phyloP scores from a whole-genome alignment of 2,329 filamentous ascomycete genomes.

The Phaeosphaeria sp. region DNA sequence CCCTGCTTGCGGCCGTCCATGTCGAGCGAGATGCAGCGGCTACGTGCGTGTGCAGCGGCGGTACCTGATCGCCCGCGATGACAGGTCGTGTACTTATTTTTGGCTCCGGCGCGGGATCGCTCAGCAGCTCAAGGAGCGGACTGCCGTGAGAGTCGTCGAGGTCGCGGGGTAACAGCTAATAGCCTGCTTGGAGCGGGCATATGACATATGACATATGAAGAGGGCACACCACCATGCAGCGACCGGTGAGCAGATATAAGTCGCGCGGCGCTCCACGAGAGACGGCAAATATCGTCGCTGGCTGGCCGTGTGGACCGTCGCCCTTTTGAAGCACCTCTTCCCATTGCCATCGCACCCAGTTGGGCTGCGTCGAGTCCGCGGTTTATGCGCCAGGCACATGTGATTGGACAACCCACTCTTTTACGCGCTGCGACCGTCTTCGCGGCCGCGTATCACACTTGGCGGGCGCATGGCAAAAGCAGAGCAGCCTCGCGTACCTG shows the following conservation, averaged over 20 bases:
- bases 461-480: slow-evolving; percentile 34
- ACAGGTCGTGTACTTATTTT: slow-evolving; percentile 32
- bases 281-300: slow-evolving; percentile 14
- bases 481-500: slow-evolving; percentile 17
- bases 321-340: slow-evolving; percentile 34
- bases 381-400: slow-evolving; percentile 16
- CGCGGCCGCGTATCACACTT: slow-evolving; percentile 40
- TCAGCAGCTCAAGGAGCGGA: slow-evolving; percentile 15
- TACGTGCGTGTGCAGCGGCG: slow-evolving; percentile 7
- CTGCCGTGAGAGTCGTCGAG: slow-evolving; percentile 18
- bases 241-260: slow-evolving; percentile 19
- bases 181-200: neutral
- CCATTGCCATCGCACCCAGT: slow-evolving; percentile 18
- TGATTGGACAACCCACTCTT: slow-evolving; percentile 29
- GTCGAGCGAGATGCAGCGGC: slow-evolving; percentile 3
- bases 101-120: slow-evolving; percentile 18
- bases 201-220: slow-evolving; percentile 9
- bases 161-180: slow-evolving; percentile 24
- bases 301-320: slow-evolving; percentile 18
- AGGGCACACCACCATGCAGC: neutral
- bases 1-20: slow-evolving; percentile 65
- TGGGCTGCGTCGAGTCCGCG: slow-evolving; percentile 30
- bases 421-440: slow-evolving; percentile 43
- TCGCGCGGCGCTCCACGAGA: neutral
- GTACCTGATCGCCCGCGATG: slow-evolving; percentile 29